Base-by-base conservation (phyloP, 2,329 filamentous ascomycete genomes). In the Endocalyx cinctus region DNA sequence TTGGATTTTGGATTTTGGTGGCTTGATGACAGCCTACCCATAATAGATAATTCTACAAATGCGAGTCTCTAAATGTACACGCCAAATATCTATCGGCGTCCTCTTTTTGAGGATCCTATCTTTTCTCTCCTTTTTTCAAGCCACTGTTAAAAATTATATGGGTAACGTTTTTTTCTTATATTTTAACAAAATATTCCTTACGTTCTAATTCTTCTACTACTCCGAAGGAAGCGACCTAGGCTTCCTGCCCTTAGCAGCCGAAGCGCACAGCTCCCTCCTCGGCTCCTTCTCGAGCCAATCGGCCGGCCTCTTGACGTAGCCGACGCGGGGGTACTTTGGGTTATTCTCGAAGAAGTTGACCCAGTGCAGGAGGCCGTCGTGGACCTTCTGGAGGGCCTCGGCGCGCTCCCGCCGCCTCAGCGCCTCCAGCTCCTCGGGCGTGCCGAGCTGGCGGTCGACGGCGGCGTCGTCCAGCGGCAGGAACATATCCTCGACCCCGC, bases 401-500 rank as follows among this genome's bases (percentile, higher is more conserved):
- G 70, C 67, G 31, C 71, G 49, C 65, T 95, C 90, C 55, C 72
- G 61, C 47, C 75, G 74, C 42, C 76, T 74, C 35, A 78, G 38
- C 22, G 44, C 56, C 36, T 59, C 63, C 41, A 82, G 60, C 53
- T 80, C 70, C 11, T 67, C 69, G 13, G 73, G 64, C 22, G 62
- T 64, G 63, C 69, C 81, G 51, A 73, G 60, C 22, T 54, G 50
- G 57, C 89, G 84, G 57, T 89, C 84, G 17, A 84, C 72, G 35
- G 69, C 67, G 1, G 72, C 66, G 50, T 82, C 70, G 55, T 82
- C 77, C 20, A 77, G 48, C 2, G 79, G 79, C 7, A 90, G 57
- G 62, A 79, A 97, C 76, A 94, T 92, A 43, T 81, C 74, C 64
- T 97, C 92, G 5, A 87, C 82, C 28, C 92, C 92, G 41, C 85